These are phyloP conservation scores for Colletotrichum coccodes DNA, from an alignment of 2,329 filamentous ascomycete species.

Conservation along the genomic window DNA sequence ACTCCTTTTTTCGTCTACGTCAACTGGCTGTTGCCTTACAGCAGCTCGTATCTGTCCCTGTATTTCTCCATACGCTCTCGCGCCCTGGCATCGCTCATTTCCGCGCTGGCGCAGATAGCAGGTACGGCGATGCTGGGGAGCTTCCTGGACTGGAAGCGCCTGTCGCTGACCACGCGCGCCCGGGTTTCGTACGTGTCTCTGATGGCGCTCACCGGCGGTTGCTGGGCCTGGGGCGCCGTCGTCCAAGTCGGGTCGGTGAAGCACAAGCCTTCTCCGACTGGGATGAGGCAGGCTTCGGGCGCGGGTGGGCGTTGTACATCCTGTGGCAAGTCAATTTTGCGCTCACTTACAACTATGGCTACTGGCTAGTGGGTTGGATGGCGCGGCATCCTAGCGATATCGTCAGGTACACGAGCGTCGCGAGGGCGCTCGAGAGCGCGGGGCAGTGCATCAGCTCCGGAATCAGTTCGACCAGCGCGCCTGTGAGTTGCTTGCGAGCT, in stretches of 20 bases:
- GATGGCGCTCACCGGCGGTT: conserved; percentile 39
- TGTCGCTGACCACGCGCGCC: conserved; percentile 35
- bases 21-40: conserved; percentile 34
- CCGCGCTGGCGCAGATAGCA: conserved; percentile 38
- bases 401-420: conserved; percentile 38
- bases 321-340: conserved; percentile 44
- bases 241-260: conserved; percentile 41
- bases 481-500: conserved; percentile 10
- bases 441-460: conserved; percentile 42
- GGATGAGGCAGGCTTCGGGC: conserved; percentile 38
- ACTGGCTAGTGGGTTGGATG: conserved; percentile 43
- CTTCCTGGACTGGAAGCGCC: conserved; percentile 39
- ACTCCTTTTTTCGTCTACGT: conserved; percentile 37
- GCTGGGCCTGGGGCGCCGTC: conserved; percentile 42
- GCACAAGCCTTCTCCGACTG: conserved; percentile 39
- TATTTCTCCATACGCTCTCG: conserved; percentile 37
- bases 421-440: conserved; percentile 40
- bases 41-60: conserved; percentile 34
- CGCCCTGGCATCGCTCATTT: conserved; percentile 36
- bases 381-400: conserved; percentile 39
- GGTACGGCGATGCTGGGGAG: conserved; percentile 38
- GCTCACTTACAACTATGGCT: conserved; percentile 45
- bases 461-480: conserved; percentile 42
- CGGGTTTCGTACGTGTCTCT: conserved; percentile 37
- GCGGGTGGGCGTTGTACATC: conserved; percentile 44